phyloP scores from a whole-genome alignment of 2,329 filamentous ascomycete genomes.

The Simplicillium aogashimaense region DNA sequence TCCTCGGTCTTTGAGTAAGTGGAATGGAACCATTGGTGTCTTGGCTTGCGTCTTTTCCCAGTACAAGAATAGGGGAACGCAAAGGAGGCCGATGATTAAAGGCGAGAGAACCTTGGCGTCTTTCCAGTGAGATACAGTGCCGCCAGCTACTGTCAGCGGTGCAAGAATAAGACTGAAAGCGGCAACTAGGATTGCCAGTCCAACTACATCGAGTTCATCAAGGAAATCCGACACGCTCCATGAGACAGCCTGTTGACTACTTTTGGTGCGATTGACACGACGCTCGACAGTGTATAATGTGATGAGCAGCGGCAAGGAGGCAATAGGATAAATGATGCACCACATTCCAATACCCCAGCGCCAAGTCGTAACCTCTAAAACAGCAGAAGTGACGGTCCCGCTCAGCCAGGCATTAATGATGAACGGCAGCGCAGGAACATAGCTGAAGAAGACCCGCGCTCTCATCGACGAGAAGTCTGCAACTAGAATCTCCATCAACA shows the following conservation, averaged over 20 bases:
- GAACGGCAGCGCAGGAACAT: conserved; percentile 49
- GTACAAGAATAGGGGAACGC: conserved; percentile 36
- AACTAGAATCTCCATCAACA: conserved; percentile 51
- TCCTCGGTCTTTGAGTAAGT: conserved; percentile 46
- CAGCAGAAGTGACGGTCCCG: conserved; percentile 42
- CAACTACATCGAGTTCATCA: conserved; percentile 43
- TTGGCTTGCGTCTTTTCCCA: conserved; percentile 43
- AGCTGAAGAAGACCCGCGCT: conserved; percentile 51
- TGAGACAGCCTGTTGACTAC: not conserved
- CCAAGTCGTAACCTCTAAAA: conserved; percentile 42
- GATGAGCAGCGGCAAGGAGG: conserved; percentile 41
- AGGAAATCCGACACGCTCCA: conserved; percentile 30
- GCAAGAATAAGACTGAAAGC: conserved; percentile 37
- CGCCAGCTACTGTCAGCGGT: conserved; percentile 45
- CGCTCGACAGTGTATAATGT: conserved; percentile 25
- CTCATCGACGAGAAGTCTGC: conserved; percentile 51
- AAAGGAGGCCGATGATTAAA: conserved; percentile 37
- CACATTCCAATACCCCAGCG: conserved; percentile 57
- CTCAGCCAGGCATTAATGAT: conserved; percentile 55
- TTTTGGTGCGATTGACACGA: conserved; percentile 5
- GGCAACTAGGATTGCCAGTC: conserved; percentile 34
- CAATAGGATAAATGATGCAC: conserved; percentile 48
- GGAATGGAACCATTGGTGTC: conserved; percentile 45
- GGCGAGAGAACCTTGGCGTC: conserved; percentile 40
- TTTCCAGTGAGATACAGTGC: conserved; percentile 35